phyloP scores from a whole-genome alignment of 768 basidiomycete genomes.

The Amanita exitialis region DNA sequence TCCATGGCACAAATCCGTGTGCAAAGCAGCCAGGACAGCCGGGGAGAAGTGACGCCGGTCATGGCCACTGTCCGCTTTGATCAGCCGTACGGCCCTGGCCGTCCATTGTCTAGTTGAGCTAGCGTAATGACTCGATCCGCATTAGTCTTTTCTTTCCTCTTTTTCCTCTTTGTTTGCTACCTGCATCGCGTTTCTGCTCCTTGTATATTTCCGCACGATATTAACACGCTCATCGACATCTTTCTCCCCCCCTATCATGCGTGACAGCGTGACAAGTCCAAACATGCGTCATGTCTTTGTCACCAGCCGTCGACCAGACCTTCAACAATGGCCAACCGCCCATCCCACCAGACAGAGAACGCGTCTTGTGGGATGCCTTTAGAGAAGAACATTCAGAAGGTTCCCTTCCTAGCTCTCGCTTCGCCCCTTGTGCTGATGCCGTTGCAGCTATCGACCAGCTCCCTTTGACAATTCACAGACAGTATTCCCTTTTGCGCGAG shows the following conservation, averaged over 20 bases:
- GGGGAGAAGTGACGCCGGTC: neutral
- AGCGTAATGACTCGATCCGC: neutral
- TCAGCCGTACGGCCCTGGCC: neutral
- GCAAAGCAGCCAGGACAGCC: neutral
- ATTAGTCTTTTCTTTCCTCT: neutral
- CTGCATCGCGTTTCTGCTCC: neutral
- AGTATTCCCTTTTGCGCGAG: slow-evolving; percentile 60
- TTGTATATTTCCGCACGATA: neutral
- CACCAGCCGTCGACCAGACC: slow-evolving; percentile 16
- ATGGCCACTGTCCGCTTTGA: neutral
- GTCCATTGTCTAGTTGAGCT: neutral
- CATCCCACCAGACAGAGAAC: slow-evolving; percentile 36
- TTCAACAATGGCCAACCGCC: slow-evolving; percentile 10
- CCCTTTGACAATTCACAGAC: slow-evolving; percentile 64
- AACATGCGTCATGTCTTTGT: neutral
- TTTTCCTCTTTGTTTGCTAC: neutral
- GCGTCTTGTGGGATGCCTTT: slow-evolving; percentile 63
- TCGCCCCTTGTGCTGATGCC: neutral
- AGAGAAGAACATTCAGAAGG: slow-evolving; percentile 78
- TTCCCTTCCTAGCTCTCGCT: slow-evolving; percentile 15
- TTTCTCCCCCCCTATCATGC: neutral
- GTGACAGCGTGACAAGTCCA: neutral
- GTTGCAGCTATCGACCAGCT: slow-evolving; percentile 64
- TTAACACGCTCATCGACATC: neutral
- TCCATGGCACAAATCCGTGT: neutral